Conservation (phyloP, 164 flowering plant genomes). For the Cinnamomum chago region DNA sequence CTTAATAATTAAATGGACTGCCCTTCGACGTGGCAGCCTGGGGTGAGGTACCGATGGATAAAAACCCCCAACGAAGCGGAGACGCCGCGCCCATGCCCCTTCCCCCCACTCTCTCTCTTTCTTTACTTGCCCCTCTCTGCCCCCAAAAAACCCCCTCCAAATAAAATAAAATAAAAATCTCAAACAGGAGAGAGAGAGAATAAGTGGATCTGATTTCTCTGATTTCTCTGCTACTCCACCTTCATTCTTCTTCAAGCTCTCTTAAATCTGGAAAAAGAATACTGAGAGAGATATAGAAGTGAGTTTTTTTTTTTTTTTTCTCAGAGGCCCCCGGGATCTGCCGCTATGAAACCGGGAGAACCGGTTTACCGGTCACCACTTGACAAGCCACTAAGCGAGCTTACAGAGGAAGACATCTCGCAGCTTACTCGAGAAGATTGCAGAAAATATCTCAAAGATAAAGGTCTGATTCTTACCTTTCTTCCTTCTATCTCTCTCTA, state of each 20-base stretch:
- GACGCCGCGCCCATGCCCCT: conserved; percentile 21
- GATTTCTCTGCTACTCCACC: not conserved
- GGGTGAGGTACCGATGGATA: conserved; percentile 38
- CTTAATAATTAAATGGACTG: not conserved
- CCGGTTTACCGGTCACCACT: conserved; percentile 46
- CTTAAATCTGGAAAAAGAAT: not conserved
- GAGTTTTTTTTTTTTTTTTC: not conserved
- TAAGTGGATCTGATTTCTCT: conserved; percentile 9
- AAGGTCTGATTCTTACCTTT: conserved; percentile 42
- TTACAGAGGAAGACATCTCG: conserved; percentile 92
- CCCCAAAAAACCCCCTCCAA: not conserved
- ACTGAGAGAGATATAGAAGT: not conserved
- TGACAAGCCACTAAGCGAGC: conserved; percentile 72
- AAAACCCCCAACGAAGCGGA: conserved; percentile 21
- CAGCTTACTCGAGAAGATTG: conserved; percentile 98
- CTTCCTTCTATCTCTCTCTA: conserved; percentile 5
- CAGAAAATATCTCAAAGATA: conserved; percentile 82
- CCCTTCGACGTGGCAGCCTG: conserved; percentile 43
- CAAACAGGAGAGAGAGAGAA: not conserved
- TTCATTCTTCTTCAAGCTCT: not conserved
- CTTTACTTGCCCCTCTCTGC: not conserved
- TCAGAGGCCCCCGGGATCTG: conserved; percentile 19
- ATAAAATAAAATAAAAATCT: not conserved
- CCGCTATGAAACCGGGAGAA: conserved; percentile 39
- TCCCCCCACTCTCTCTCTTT: not conserved